Base-by-base conservation (phyloP, 805 yeast species). In the Aciculoconidium aculeatum region DNA sequence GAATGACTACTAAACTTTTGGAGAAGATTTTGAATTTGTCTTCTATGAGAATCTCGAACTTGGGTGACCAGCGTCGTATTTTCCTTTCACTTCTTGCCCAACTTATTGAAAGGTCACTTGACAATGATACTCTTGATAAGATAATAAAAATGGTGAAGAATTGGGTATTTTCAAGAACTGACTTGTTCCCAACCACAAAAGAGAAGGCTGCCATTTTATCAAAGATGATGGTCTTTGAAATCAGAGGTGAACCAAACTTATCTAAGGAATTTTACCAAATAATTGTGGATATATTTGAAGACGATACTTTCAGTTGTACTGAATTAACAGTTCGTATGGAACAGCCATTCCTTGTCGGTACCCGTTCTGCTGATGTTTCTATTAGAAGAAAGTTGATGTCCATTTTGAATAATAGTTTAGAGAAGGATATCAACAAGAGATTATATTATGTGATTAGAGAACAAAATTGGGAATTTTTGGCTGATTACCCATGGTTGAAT, bases 391-490 rank as follows among this genome's bases (percentile, higher is more conserved):
- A 76, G 41, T 70, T 94, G 38, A 82, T 92, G 92, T 52, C 70
- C 0, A 83, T 92, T 32, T 59, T 92, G 47, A 79, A 80, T 51
- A 71, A 71, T 24, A 82, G 94, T 40, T 61, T 92, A 37, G 96
- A 88, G 37, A 70, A 65, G 28, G 87, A 83, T 41, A 68, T 87
- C 14, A 72, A 74, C 42, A 86, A 84, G 51, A 68, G 98, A 34
- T 61, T 92, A 19, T 77, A 80, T 40, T 94, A 94, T 44, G 80
- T 90, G 6, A 72, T 94, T n/a, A 65, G 90, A 21, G 97, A 92
- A 45, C 99, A 92, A 52, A 90, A 86, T 47, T 92, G 99, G 99
- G 99, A 92, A 50, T 81, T 74, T 41, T 61, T 92, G 21, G 88
- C 94, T 1, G 98, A 92, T 41, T 83, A 82, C 45, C 83, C 87